These are phyloP conservation scores for Bathelium albidoporum DNA, from an alignment of 495 filamentous ascomycete genomes.

Conservation along the genomic window DNA sequence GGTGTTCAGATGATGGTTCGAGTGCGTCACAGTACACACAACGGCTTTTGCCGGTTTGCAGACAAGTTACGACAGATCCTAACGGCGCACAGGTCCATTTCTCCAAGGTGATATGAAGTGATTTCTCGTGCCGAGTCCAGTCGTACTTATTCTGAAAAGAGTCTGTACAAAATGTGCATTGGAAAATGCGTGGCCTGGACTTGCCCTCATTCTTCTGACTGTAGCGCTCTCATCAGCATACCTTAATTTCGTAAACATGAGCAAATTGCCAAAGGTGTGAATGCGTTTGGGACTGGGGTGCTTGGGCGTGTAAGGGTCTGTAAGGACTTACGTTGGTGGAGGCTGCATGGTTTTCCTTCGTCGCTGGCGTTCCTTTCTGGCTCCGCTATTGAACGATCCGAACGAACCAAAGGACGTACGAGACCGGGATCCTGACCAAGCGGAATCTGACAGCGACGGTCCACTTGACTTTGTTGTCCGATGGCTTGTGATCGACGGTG, in stretches of 20 bases:
- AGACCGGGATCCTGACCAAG: conserved; percentile 53
- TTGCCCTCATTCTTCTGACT: conserved; percentile 21
- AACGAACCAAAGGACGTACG: conserved; percentile 47
- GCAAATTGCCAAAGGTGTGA: neutral
- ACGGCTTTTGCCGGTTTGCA: conserved; percentile 38
- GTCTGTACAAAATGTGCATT: conserved; percentile 78
- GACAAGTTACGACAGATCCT: conserved; percentile 41
- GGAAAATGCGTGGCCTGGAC: conserved; percentile 46
- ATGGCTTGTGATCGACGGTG: conserved; percentile 61
- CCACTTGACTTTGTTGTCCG: conserved; percentile 53
- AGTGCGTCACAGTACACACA: conserved; percentile 59
- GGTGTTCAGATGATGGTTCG: conserved; percentile 50
- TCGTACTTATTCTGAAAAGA: conserved; percentile 77
- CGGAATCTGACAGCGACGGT: conserved; percentile 50
- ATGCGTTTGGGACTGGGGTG: neutral
- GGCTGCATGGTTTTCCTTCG: conserved; percentile 43
- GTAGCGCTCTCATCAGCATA: neutral
- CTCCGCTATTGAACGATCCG: conserved; percentile 45
- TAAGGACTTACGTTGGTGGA: conserved; percentile 24
- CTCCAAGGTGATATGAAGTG: conserved; percentile 64
- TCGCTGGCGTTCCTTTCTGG: conserved; percentile 59
- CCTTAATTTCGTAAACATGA: neutral
- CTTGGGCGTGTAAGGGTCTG: neutral
- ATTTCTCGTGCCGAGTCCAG: conserved; percentile 77
- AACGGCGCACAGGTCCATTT: conserved; percentile 66